Conservation (phyloP, 768 basidiomycete genomes). For the Tulasnella sp. region DNA sequence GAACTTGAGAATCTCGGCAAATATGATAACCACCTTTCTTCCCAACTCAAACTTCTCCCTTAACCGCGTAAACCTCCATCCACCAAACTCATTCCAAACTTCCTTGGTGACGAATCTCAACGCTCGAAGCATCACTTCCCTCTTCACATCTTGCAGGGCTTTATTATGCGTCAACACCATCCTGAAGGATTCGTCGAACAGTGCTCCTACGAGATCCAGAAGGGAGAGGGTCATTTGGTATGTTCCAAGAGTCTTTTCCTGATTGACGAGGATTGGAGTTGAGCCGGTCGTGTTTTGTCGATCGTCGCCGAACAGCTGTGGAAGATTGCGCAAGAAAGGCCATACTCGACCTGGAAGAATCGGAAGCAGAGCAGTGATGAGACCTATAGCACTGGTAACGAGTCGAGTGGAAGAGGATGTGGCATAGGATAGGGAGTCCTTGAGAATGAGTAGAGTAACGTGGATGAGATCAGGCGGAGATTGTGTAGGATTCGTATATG, state of each 20-base stretch:
- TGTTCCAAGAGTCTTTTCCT: constrained; percentile 55
- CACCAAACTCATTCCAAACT: constrained; percentile 74
- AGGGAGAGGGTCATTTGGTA: constrained; percentile 77
- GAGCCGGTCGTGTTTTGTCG: constrained; percentile 37
- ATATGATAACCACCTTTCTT: constrained; percentile 49
- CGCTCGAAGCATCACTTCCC: constrained; percentile 70
- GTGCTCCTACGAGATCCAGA: constrained; percentile 58
- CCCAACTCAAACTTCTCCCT: constrained; percentile 79
- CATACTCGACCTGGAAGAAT: constrained; percentile 72
- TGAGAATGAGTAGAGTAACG: constrained; percentile 66
- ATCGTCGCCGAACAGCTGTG: constrained; percentile 54
- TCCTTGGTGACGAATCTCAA: constrained; percentile 68
- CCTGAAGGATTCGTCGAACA: constrained; percentile 59
- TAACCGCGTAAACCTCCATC: constrained; percentile 76
- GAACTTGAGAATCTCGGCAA: constrained; percentile 41
- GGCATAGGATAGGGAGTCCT: constrained; percentile 59
- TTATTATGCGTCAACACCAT: constrained; percentile 38
- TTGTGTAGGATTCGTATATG: constrained; percentile 40
- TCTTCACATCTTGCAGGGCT: constrained; percentile 58
- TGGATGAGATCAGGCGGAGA: constrained; percentile 68
- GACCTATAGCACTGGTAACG: constrained; percentile 69
- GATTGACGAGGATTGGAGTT: constrained; percentile 51
- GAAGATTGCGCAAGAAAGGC: constrained; percentile 73
- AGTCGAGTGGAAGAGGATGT: constrained; percentile 41
- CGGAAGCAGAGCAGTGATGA: constrained; percentile 66